Conservation (phyloP, 768 basidiomycete genomes). For the Termitomyces bulborhizus region DNA sequence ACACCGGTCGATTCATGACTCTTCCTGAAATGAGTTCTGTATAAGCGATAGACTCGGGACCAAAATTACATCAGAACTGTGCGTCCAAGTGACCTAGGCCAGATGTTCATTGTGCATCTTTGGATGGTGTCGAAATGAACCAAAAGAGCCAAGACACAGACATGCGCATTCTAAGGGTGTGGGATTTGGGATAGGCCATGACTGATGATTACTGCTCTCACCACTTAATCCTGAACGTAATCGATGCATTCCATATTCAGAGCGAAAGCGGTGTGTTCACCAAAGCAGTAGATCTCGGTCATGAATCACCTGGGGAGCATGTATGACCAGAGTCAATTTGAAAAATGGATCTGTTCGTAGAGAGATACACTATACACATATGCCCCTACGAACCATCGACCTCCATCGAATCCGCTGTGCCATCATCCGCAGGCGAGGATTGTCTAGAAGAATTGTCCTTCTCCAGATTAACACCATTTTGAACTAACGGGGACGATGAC, state of each 20-base stretch:
- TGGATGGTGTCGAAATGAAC: background rate
- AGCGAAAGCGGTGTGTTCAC: background rate
- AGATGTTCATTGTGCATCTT: background rate
- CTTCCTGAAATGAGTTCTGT: background rate
- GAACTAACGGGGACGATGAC: slow-evolving; percentile 5
- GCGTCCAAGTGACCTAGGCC: no score
- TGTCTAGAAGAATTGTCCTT: slow-evolving; percentile 9
- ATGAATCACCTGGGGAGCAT: background rate
- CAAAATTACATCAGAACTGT: background rate
- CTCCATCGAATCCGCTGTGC: slow-evolving; percentile 26
- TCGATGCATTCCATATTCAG: background rate
- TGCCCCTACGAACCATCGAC: slow-evolving; percentile 18
- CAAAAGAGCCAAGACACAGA: background rate
- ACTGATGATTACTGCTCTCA: background rate
- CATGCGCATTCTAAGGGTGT: background rate
- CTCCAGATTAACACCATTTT: background rate
- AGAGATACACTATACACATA: slow-evolving; percentile 3
- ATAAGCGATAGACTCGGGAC: background rate
- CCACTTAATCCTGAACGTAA: background rate
- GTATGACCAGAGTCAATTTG: background rate
- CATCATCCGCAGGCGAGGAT: slow-evolving; percentile 14
- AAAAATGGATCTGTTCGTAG: background rate
- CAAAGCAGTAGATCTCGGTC: background rate
- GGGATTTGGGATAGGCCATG: background rate
- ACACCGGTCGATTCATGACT: no score